phyloP scores from a whole-genome alignment of 2,329 filamentous ascomycete genomes.

The Thielaviopsis euricoi region DNA sequence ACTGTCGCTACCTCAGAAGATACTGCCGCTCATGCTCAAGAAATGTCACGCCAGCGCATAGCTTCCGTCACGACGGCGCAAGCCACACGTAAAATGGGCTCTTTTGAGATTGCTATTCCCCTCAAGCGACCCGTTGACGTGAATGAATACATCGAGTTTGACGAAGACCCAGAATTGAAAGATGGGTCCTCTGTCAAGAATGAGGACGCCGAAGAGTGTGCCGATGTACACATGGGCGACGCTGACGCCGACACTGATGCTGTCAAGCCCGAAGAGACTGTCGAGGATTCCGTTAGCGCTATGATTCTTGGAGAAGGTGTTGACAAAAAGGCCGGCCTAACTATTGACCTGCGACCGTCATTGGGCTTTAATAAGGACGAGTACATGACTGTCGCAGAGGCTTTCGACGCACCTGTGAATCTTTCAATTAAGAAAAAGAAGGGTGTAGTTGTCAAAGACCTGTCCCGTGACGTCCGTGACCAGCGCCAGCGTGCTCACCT shows the following conservation, averaged over 20 bases:
- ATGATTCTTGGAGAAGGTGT: constrained; percentile 5
- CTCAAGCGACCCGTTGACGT: constrained; percentile 25
- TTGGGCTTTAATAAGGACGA: constrained; percentile 34
- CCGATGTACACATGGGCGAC: neutral
- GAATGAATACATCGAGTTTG: constrained; percentile 20
- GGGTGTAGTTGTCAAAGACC: constrained; percentile 32
- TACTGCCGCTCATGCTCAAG: neutral
- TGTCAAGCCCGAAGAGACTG: neutral
- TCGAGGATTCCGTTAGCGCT: constrained; percentile 2
- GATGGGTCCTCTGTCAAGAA: neutral
- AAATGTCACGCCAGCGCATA: constrained; percentile 6
- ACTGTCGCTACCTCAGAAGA: neutral
- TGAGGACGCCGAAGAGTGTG: neutral
- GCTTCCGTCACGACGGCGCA: constrained; percentile 10
- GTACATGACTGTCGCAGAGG: constrained; percentile 31
- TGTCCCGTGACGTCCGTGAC: constrained; percentile 49
- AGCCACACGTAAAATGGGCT: constrained; percentile 19
- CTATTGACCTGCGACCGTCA: constrained; percentile 29
- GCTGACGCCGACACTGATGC: constrained; percentile 2
- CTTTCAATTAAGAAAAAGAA: constrained; percentile 35
- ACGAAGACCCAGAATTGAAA: neutral
- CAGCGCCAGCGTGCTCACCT: constrained; percentile 68
- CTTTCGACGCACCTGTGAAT: constrained; percentile 28
- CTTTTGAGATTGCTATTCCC: constrained; percentile 32
- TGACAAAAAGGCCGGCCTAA: constrained; percentile 18